Evolutionary conservation across 805 yeast genomes (phyloP).

Genomic region (Jamesozyma lodderae): DNA sequence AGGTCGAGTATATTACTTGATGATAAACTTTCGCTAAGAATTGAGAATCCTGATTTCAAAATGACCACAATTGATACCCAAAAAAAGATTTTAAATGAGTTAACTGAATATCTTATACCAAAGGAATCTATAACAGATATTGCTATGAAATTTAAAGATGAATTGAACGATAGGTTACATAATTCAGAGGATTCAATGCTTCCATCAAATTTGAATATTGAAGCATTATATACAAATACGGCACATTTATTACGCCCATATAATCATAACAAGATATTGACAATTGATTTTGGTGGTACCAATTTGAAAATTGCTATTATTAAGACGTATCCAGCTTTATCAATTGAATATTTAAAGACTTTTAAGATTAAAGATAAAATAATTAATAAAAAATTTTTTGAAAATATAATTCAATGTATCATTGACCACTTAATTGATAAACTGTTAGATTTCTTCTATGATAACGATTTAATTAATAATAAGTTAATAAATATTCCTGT

Average conservation of each 20-base stretch:
- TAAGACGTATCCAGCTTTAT: conserved; percentile 7
- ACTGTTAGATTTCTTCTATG: conserved; percentile 12
- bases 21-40: too few relatives aligned
- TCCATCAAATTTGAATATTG: conserved; percentile 6
- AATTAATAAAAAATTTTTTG: conserved; percentile 17
- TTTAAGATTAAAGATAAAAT: conserved; percentile 8
- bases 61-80: too few relatives aligned
- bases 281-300: conserved; percentile 27
- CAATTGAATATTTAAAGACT: conserved; percentile 9
- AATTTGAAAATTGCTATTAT: conserved; percentile 19
- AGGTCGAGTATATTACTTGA: too few relatives aligned
- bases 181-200: conserved; percentile 19
- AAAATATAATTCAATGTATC: conserved; percentile 13
- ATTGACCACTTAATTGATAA: conserved; percentile 11
- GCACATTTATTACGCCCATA: neutral
- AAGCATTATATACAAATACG: neutral
- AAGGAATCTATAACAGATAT: conserved; percentile 8
- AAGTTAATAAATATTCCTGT: conserved; percentile 12
- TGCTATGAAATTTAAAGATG: conserved; percentile 9
- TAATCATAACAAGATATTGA: conserved; percentile 7
- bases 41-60: too few relatives aligned
- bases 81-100: conserved; percentile 4
- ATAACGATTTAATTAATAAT: conserved; percentile 5
- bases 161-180: conserved; percentile 12
- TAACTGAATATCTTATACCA: conserved; percentile 9